Conservation (phyloP, 148 eudicot species). For the Vaccinium vitisidaea region DNA sequence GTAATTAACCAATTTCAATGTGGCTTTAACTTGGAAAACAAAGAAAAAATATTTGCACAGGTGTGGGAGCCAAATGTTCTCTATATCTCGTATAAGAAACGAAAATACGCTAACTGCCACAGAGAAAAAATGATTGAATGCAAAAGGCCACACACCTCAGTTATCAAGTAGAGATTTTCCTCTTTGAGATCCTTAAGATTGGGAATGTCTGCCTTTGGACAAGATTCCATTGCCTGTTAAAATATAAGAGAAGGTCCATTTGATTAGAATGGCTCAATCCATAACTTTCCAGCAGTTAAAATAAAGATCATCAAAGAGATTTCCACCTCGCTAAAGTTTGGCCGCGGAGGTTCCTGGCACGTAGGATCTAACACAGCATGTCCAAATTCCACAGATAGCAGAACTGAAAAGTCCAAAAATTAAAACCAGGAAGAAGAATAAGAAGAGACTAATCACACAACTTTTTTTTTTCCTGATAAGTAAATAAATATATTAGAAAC, state of each 20-base stretch:
- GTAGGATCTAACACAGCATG: constrained; percentile 63
- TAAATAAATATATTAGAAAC: too few species aligned
- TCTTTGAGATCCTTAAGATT: constrained; percentile 70
- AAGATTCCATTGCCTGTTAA: constrained; percentile 81
- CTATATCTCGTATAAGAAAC: not conserved
- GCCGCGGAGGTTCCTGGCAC: constrained; percentile 63
- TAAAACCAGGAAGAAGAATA: not conserved
- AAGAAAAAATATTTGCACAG: not conserved
- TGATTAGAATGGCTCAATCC: constrained; percentile 15
- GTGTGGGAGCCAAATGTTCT: not conserved
- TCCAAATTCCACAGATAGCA: constrained; percentile 53
- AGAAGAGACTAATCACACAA: not conserved
- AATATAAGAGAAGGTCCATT: constrained; percentile 2
- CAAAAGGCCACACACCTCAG: constrained; percentile 58
- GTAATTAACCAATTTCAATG: too few species aligned
- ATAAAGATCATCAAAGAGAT: constrained; percentile 10
- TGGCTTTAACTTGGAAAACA: not conserved
- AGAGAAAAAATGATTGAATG: not conserved
- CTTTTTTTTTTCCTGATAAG: too few species aligned
- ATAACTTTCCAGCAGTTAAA: not conserved
- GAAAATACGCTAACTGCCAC: not conserved
- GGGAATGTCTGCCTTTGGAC: constrained; percentile 72
- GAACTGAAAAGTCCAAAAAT: constrained; percentile 39
- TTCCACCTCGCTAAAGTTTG: constrained; percentile 56
- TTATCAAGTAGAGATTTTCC: constrained; percentile 79